Percentiles rank a stretch among this genome's conserved stretches.
These are phyloP conservation scores for Xylaria acuta DNA, from an alignment of 495 filamentous ascomycete genomes.

Conservation along the genomic window DNA sequence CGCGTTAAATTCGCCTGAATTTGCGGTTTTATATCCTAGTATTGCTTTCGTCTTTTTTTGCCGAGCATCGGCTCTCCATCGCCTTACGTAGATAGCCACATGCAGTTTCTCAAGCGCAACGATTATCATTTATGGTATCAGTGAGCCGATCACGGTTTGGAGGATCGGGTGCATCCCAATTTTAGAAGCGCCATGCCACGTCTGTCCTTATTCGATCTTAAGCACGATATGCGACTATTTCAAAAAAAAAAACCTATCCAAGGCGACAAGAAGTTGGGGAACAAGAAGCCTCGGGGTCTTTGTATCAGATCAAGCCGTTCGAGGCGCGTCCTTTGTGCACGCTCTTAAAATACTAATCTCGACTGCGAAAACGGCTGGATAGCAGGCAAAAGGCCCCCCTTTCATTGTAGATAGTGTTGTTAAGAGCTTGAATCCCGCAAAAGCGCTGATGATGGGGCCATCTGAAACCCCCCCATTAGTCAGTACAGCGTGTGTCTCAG, in stretches of 20 bases:
- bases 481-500: no score
- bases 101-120: background rate
- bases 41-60: background rate
- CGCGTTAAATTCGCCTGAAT: background rate
- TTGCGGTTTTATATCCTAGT: background rate
- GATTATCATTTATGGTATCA: background rate
- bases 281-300: background rate
- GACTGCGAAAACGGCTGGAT: background rate
- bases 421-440: background rate
- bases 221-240: background rate
- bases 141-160: no score
- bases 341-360: background rate
- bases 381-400: background rate
- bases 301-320: background rate
- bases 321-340: background rate
- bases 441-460: background rate
- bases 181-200: no score
- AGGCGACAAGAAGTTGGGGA: background rate
- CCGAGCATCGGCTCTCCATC: background rate
- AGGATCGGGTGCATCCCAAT: no score
- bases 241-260: background rate
- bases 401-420: conserved; percentile 1
- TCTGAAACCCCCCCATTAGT: no score
- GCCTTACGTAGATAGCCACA: background rate
- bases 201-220: background rate